Evolutionary conservation across 164 flowering plant genomes (phyloP), one percentile per base, ranked within the genome.

Genomic region (Vitis amurensis): DNA sequence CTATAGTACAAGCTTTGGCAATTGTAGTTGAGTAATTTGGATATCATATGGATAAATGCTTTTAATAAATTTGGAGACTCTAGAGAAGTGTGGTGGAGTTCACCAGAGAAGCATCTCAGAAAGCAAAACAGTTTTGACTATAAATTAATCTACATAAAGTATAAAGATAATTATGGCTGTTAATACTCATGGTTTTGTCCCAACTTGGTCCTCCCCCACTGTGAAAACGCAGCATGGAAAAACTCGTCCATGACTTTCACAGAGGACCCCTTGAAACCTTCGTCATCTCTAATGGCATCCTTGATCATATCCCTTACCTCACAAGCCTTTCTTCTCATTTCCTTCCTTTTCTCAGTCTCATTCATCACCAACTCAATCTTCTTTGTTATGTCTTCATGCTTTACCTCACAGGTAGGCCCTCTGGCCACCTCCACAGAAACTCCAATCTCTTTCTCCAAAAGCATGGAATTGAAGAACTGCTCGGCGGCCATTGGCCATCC

Each of bases 401-500:
- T 71, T 0, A 85, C 78, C 64, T 83, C 84, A 55, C 79, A 69
- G 2, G 10, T 62, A 48, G 58, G 76, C 73, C 91, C 91, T 67
- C 91, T 82, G 2, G 83, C 85, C 23, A 82, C 82, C 77, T 85
- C 89, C 63, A 82, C 86, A 58, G 86, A 82, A 4, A 82, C 89
- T n/a, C 89, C 86, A 19, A 80, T 2, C 70, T 79, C 66, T 52
- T 80, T 83, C 60, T 57, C 85, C 76, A 87, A 47, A 9, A 76
- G 50, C 81, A 74, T 83, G 11, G 64, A 78, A 57, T 83, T 88
- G 75, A 67, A 84, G 58, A 77, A 84, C 67, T 88, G 88, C 76
- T 88, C 91, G 0, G 76, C 87, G 0, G 78, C 84, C 85, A 88
- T 75, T 11, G 89, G 78, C 91, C 88, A 86, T 19, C 88, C 87